Evolutionary conservation across 257 asterid genomes (phyloP), one percentile per base, ranked within the genome.

Genomic region (Solanum medicagineum): DNA sequence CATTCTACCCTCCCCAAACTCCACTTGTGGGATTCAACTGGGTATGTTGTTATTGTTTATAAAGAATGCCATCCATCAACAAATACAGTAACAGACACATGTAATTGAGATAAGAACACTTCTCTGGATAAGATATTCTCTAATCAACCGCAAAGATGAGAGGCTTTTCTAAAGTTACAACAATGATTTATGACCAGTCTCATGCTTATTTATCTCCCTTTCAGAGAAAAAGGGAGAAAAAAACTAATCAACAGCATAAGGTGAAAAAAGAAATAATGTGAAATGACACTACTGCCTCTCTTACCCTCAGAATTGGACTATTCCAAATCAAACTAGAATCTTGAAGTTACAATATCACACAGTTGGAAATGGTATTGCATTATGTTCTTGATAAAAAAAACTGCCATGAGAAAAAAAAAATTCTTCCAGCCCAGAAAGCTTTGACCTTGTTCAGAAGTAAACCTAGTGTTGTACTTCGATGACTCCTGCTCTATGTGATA

Each of bases 331-430:
- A 47, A 66, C 83, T 20, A 59, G 63, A 87, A 81, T 83, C 44
- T 55, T 60, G 49, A 65, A 83, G 79, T 81, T 71, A 85, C 85
- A 87, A 69, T 81, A 86, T 63, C 49, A 86, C 88, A 86, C 85
- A 85, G 85, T 66, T 55, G 79, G 32, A 80, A 84, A 70, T 84
- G 69, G 80, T 54, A 59, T 42, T 84, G 66, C 86, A 54, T 68
- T 84, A 17, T 16, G 77, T 32, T 32, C 80, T 13, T 40, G 82
- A n/a, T 36, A 42, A 53, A 42, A 53, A 42, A 49, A 65, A 57
- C 86, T 49, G 24, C 62, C 22, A 49, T 8, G 62, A 49, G 22
- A 12, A 51, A 75, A 79, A 79, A 7, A 60, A 75, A 36, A 36
- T 29, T 29, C 65, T 53, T 53, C 82, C 45, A 8, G 62, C 62